Conservation (phyloP, 441 rosid species). For the Bocquillonia castaneifolia region DNA sequence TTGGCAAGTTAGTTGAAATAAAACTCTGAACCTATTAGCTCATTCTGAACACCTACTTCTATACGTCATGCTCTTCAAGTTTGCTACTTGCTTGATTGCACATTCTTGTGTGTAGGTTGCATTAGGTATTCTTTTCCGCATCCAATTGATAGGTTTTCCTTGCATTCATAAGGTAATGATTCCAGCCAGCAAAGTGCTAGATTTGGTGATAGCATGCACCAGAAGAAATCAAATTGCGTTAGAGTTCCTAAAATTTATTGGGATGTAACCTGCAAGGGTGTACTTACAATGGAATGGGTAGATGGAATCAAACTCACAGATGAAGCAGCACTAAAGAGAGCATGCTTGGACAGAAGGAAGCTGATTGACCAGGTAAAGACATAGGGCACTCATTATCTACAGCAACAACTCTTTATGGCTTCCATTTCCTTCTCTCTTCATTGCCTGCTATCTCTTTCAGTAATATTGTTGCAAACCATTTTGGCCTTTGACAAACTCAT, state of each 20-base stretch:
- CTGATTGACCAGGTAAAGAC: constrained; percentile 78
- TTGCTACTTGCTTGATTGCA: background rate
- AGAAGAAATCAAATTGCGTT: constrained; percentile 42
- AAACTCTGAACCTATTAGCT: background rate
- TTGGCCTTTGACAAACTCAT: constrained; percentile 8
- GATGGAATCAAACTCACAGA: constrained; percentile 97
- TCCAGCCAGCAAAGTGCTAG: constrained; percentile 31
- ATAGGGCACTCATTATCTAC: constrained; percentile 14
- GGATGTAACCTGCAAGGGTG: constrained; percentile 70
- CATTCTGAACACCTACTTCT: background rate
- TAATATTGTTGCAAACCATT: background rate
- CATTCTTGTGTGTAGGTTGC: background rate
- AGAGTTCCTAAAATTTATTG: constrained; percentile 96
- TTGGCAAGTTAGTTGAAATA: background rate
- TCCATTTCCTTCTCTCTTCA: background rate
- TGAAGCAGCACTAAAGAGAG: constrained; percentile 51
- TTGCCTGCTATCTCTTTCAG: background rate
- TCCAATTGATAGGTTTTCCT: constrained; percentile 11
- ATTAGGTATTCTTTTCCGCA: background rate
- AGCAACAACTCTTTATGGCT: background rate
- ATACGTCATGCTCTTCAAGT: background rate
- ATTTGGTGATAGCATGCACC: constrained; percentile 27
- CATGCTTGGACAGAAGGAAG: constrained; percentile 62
- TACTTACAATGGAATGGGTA: constrained; percentile 98
- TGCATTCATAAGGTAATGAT: constrained; percentile 39